These are phyloP conservation scores for Thalassiosira hispida DNA, from an alignment of 352 stramenopile species.

Conservation along the genomic window DNA sequence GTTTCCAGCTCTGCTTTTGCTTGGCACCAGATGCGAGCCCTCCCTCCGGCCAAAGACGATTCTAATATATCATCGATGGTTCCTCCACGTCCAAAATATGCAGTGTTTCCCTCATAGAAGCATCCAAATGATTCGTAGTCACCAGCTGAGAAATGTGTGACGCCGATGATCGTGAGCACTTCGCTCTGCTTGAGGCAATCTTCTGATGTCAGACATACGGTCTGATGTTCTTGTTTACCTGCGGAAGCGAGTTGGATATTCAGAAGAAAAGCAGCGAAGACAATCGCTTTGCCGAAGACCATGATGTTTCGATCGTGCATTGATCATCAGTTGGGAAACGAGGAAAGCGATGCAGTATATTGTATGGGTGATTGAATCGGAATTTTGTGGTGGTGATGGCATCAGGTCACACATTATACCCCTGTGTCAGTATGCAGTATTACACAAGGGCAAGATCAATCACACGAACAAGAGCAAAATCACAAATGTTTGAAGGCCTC, in stretches of 20 bases:
- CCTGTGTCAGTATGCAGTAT: too few species aligned
- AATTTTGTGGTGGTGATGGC: neutral
- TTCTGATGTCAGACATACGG: neutral
- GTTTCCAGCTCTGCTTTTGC: neutral
- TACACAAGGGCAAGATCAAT: too few species aligned
- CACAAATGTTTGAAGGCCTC: too few species aligned
- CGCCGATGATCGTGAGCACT: neutral
- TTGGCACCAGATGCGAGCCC: neutral
- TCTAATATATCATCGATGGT: neutral
- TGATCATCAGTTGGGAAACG: too few species aligned
- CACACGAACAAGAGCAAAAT: too few species aligned
- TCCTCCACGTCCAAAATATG: slow-evolving; percentile 16
- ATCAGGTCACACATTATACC: too few species aligned
- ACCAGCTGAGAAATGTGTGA: slow-evolving; percentile 3
- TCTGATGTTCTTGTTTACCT: neutral
- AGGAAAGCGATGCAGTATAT: too few species aligned
- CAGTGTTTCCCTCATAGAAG: slow-evolving; percentile 5
- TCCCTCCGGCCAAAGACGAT: neutral
- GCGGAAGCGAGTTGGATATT: neutral
- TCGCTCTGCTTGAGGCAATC: neutral
- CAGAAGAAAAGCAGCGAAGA: neutral
- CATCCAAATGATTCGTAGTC: slow-evolving; percentile 6
- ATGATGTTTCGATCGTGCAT: neutral
- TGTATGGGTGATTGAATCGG: neutral
- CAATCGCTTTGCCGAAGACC: neutral